A percentile compares a stretch with the other conserved stretches of the same genome.
Conservation (phyloP, 2,329 filamentous ascomycete genomes). For the Coniosporium tulheliwenetii region DNA sequence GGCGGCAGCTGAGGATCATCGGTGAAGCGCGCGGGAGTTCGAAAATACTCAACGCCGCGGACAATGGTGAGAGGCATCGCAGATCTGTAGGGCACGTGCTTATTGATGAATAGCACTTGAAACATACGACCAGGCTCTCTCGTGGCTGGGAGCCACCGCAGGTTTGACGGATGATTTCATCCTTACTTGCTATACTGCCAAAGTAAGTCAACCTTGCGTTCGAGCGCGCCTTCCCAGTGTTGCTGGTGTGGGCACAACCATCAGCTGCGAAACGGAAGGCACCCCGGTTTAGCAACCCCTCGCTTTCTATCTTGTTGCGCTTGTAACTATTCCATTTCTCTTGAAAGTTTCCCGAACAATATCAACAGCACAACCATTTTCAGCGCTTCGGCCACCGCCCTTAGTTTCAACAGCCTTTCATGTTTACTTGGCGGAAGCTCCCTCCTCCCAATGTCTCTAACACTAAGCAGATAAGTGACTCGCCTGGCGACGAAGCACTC, state of each 20-base stretch:
- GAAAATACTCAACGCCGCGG: not conserved
- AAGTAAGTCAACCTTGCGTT: conserved; percentile 23
- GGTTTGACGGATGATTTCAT: conserved; percentile 40
- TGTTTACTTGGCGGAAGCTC: too few relatives aligned
- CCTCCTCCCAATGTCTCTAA: not conserved
- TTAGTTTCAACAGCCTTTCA: too few relatives aligned
- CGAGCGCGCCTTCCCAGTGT: not conserved
- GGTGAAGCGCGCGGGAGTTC: conserved; percentile 40
- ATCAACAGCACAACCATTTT: too few relatives aligned
- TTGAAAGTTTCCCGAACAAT: too few relatives aligned
- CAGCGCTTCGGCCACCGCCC: too few relatives aligned
- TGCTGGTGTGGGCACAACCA: not conserved
- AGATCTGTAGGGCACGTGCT: not conserved
- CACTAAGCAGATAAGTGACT: too few relatives aligned
- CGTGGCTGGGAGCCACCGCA: conserved; percentile 38
- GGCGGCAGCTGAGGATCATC: conserved; percentile 42
- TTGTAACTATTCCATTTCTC: too few relatives aligned
- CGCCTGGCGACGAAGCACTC: conserved; percentile 28
- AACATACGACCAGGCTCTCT: conserved; percentile 47
- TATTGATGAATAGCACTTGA: conserved; percentile 28
- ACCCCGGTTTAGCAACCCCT: too few relatives aligned
- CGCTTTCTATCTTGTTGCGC: too few relatives aligned
- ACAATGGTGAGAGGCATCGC: not conserved
- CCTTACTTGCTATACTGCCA: conserved; percentile 38
- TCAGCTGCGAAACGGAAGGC: too few relatives aligned